Base-by-base conservation (phyloP, 345 rosid species). In the Euclidium syriacum region DNA sequence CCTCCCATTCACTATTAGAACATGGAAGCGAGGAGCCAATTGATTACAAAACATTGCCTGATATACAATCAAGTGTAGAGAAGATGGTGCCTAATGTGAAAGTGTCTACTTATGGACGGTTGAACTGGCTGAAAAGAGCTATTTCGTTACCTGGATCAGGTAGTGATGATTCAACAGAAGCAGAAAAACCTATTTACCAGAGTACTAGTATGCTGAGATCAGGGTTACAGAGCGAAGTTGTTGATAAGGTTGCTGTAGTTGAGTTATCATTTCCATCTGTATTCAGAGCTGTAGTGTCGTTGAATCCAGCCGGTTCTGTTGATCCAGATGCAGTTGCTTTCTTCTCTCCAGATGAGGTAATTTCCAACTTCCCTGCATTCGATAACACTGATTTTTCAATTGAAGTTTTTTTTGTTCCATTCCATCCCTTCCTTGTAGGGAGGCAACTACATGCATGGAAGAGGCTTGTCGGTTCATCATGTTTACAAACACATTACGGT, bases 301-400 rank as follows among this genome's bases (percentile, higher is more conserved):
- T 94, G 75, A 91, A 87, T 80, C 99, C 99, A 19, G 96, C 89
- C 47, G 97, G 96, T 80, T 85, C 95, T 35, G 67, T 75, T 34
- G 87, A 90, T 49, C 96, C 97, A 7, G 96, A 90, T 84, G 86
- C 97, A 6, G 90, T 85, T 51, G 95, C 96, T 5, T 90, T 94
- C 85, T 94, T 89, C 81, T 94, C 99, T 41, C 88, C 96, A 1
- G 96, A 94, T 72, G 97, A 94, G 96, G 96, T 90, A 80, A 76
- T 47, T 46, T 49, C 52, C 27, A 52, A 25, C 4, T 38, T 57
- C 40, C 30, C 10, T 19, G 38, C 39, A 58, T 6, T 52, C 34
- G 0, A 35, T 25, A 10, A 36, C 39, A 39, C 44, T 41, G n/a
- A 26, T 35, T 67, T n/a, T 30, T 62, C 18, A 15, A 3, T 26